Conservation (phyloP, 176 grass and related monocot species). For the Secale cereale region DNA sequence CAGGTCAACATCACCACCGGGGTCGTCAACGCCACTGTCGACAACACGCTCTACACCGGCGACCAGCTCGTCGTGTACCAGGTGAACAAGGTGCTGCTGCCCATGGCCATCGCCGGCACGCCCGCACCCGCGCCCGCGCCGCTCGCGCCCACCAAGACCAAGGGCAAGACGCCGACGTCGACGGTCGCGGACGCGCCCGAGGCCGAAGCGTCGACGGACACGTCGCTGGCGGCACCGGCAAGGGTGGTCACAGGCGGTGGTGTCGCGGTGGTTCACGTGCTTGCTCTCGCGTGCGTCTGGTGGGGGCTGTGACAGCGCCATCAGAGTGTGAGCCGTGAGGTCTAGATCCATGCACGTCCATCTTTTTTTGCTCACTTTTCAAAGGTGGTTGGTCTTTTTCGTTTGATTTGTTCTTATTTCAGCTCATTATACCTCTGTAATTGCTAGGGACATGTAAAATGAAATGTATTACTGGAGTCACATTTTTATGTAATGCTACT, state of each 20-base stretch:
- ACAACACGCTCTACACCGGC: slow-evolving; percentile 59
- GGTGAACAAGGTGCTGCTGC: slow-evolving; percentile 76
- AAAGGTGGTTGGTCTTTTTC: slow-evolving; percentile 25
- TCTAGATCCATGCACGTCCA: neutral
- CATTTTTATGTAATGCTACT: slow-evolving; percentile 33
- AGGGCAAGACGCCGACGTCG: slow-evolving; percentile 42
- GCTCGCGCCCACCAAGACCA: slow-evolving; percentile 38
- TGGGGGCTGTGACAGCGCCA: slow-evolving; percentile 35
- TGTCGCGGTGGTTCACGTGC: slow-evolving; percentile 22
- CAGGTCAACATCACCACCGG: slow-evolving; percentile 88
- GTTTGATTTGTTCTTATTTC: neutral
- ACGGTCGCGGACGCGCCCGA: slow-evolving; percentile 52
- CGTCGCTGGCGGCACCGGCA: slow-evolving; percentile 24
- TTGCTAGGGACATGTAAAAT: slow-evolving; percentile 24
- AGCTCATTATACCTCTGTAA: neutral
- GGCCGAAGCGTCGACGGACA: slow-evolving; percentile 36
- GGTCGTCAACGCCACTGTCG: slow-evolving; percentile 64
- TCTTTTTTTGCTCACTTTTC: slow-evolving; percentile 10
- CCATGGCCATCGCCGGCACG: slow-evolving; percentile 47
- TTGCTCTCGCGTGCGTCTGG: slow-evolving; percentile 41
- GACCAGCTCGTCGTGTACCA: slow-evolving; percentile 71
- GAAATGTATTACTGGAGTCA: neutral
- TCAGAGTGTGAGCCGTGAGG: neutral
- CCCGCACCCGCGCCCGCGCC: slow-evolving; percentile 51
- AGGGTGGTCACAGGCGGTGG: neutral